Base-by-base conservation (phyloP, 371 early-diverging fungal genomes). In the Nematocida sp. region DNA sequence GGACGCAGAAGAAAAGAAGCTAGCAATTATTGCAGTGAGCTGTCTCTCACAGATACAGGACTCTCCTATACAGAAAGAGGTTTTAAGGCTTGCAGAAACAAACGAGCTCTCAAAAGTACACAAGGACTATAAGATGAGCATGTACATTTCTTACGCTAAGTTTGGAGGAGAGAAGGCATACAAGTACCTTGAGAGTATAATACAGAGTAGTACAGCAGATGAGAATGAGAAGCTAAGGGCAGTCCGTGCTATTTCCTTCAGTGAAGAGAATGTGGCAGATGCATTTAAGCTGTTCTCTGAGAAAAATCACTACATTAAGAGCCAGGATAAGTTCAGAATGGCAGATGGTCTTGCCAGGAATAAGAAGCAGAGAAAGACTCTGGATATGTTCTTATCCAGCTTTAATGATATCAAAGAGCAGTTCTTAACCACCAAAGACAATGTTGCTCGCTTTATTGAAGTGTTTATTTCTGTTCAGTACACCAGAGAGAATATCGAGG, bases 241-340 rank as follows among this genome's bases (percentile, higher is more conserved):
- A 23, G 61, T 67, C 5, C 5, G 25, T 15, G 80, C 71, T 7
- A 67, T 78, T n/a, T 23, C 80, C 5, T 70, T 39, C 55, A 23
- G 27, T 18, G 15, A 52, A 20, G 72, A 20, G 9, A 58, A 44
- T n/a, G 13, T 67, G 23, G 52, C 70, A 23, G 80, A 69, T 11
- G 80, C 62, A 7, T 78, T 78, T 40, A 56, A 70, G 54, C 67
- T 78, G 5, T 78, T 78, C 42, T n/a, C 58, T 9, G 57, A 46
- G 57, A 60, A 44, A 55, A 78, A 56, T 13, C 58, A 23, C 5
- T 45, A 54, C 20, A 57, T 78, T 15, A 67, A 58, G 46, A 62
- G 57, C 67, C 80, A 78, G 58, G 80, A 78, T 39, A 78, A 78
- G 44, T 42, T 78, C n/a, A 13, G 80, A 58, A 78, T 78, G 80